Conservation (phyloP, 192 early-diverging fungal species). For the Coemansia sp. region DNA sequence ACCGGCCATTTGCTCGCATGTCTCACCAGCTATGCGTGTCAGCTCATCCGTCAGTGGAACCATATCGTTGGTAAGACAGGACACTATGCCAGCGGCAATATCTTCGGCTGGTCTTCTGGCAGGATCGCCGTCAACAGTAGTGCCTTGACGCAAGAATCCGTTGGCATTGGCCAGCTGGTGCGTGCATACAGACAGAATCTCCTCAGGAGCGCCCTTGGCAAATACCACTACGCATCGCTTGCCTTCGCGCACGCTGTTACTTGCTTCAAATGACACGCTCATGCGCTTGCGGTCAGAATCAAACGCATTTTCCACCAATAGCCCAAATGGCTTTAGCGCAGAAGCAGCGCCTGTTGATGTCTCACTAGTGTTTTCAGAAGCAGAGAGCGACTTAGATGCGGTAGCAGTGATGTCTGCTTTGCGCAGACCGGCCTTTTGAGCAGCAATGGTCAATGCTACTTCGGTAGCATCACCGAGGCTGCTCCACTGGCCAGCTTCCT, state of each 20-base stretch:
- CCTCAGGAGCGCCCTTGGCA: constrained; percentile 92
- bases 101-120: constrained; percentile 8
- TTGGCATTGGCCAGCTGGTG: constrained; percentile 21
- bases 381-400: not conserved
- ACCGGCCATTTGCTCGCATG: constrained; percentile 70
- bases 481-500: constrained; percentile 62
- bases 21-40: constrained; percentile 23
- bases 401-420: constrained; percentile 38
- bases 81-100: constrained; percentile 16
- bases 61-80: constrained; percentile 31
- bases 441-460: constrained; percentile 83
- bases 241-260: not conserved
- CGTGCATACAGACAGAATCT: constrained; percentile 63
- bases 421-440: constrained; percentile 76
- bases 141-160: constrained; percentile 33
- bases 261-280: constrained; percentile 71
- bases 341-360: not conserved
- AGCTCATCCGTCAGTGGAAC: constrained; percentile 26
- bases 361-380: not conserved
- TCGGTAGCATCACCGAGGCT: constrained; percentile 93
- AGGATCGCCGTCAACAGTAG: constrained; percentile 15
- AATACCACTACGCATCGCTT: constrained; percentile 59
- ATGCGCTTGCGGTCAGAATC: constrained; percentile 95
- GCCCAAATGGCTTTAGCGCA: constrained; percentile 31
- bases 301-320: constrained; percentile 80